Percentiles rank a stretch among this genome's conserved stretches.
Conservation (phyloP, 257 asterid species). For the Nicotiana tabacum region DNA sequence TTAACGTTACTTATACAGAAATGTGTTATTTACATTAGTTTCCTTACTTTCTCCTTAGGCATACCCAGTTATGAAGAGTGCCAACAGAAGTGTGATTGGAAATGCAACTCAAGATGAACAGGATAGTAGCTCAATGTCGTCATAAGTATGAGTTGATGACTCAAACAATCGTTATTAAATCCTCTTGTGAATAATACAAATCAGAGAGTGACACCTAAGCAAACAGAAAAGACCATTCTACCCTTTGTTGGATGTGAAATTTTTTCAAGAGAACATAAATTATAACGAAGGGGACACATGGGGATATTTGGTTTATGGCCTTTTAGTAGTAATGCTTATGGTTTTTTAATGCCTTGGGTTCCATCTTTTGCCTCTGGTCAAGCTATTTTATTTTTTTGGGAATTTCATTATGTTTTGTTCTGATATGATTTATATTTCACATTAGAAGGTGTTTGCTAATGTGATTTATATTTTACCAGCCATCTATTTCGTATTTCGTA, state of each 20-base stretch:
- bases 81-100: conserved; percentile 67
- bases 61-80: conserved; percentile 59
- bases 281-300: no score
- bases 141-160: conserved; percentile 60
- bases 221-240: not conserved
- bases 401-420: not conserved
- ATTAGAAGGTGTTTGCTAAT: not conserved
- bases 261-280: no score
- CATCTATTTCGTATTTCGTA: no score
- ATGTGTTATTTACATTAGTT: not conserved
- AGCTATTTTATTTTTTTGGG: not conserved
- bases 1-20: not conserved
- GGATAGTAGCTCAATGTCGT: conserved; percentile 66
- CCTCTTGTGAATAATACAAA: not conserved
- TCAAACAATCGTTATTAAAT: not conserved
- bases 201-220: not conserved
- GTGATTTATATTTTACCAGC: no score
- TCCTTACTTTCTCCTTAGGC: conserved; percentile 31
- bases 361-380: not conserved
- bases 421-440: not conserved
- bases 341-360: not conserved
- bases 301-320: not conserved
- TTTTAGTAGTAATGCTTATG: not conserved
- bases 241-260: no score
- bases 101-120: conserved; percentile 82